A percentile compares a stretch with the other conserved stretches of the same genome.
Conservation (phyloP, 2,329 filamentous ascomycete species). For the Xylariaceae sp. region DNA sequence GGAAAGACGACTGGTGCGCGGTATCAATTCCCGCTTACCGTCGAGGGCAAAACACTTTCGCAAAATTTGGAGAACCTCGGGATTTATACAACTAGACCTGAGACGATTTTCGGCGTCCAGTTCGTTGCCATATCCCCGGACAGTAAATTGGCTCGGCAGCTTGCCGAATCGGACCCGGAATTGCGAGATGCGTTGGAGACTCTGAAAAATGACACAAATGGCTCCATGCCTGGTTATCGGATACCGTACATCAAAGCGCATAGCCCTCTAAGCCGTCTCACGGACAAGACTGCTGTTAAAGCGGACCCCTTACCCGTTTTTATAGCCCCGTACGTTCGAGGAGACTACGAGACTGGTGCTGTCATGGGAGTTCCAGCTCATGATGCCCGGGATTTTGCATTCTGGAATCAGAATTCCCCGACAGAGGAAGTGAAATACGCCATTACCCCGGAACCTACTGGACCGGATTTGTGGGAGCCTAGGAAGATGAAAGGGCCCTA, state of each 20-base stretch:
- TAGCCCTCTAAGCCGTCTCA: constrained; percentile 61
- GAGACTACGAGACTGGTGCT: constrained; percentile 80
- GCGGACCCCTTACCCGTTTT: constrained; percentile 67
- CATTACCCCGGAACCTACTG: constrained; percentile 49
- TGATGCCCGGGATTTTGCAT: constrained; percentile 71
- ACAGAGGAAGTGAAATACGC: constrained; percentile 61
- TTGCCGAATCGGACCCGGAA: constrained; percentile 56
- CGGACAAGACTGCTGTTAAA: constrained; percentile 45
- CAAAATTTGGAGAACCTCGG: constrained; percentile 44
- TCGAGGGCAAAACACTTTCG: constrained; percentile 7
- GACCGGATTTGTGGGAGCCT: constrained; percentile 43
- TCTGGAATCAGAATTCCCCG: constrained; percentile 69
- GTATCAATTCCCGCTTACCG: constrained; percentile 63
- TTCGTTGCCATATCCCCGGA: constrained; percentile 74
- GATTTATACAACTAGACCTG: constrained; percentile 79
- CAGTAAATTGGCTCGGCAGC: constrained; percentile 62
- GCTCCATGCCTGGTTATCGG: constrained; percentile 64
- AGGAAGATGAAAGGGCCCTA: constrained; percentile 53
- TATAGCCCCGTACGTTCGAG: constrained; percentile 79
- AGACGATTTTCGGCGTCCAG: constrained; percentile 83
- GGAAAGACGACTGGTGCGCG: constrained; percentile 72
- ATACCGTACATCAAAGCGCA: constrained; percentile 58
- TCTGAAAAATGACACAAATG: constrained; percentile 50
- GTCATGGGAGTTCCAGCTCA: constrained; percentile 92
- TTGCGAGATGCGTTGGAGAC: constrained; percentile 66